Percentiles rank a stretch among this genome's conserved stretches.
Evolutionary conservation across 2,329 filamentous ascomycete genomes (phyloP).

Genomic region (Aspergillus versicolor): DNA sequence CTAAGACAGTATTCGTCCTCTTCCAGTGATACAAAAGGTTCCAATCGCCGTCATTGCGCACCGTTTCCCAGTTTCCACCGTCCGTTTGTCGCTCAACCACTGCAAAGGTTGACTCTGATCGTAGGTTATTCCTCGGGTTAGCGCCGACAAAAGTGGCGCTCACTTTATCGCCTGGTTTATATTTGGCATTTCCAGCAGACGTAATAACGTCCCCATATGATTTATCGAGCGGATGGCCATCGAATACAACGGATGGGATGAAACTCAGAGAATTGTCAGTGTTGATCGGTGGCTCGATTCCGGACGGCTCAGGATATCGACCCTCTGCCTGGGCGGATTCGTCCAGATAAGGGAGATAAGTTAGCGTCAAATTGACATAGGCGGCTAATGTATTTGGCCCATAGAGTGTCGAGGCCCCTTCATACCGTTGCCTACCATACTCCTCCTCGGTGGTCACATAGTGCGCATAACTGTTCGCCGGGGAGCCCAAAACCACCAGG

Average conservation of each 20-base stretch:
- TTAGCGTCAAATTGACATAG: conserved; percentile 82
- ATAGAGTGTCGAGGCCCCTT: conserved; percentile 90
- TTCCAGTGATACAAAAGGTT: conserved; percentile 78
- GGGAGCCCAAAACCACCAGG: conserved; percentile 80
- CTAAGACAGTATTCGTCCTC: conserved; percentile 66
- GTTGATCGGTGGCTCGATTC: conserved; percentile 74
- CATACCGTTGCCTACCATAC: conserved; percentile 82
- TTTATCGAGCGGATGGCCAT: conserved; percentile 64
- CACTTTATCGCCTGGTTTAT: conserved; percentile 61
- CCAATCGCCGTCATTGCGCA: conserved; percentile 80
- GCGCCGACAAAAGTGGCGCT: conserved; percentile 75
- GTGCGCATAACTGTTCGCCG: conserved; percentile 87
- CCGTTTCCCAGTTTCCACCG: conserved; percentile 59
- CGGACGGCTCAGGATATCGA: conserved; percentile 48
- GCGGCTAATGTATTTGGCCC: conserved; percentile 79
- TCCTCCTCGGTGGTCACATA: conserved; percentile 79
- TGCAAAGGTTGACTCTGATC: conserved; percentile 73
- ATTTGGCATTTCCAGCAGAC: conserved; percentile 52
- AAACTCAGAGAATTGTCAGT: conserved; percentile 73
- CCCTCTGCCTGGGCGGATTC: conserved; percentile 41
- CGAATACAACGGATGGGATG: conserved; percentile 75
- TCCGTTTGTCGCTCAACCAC: conserved; percentile 65
- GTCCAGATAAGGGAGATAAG: conserved; percentile 66
- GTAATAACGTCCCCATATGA: conserved; percentile 67
- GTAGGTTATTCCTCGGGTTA: conserved; percentile 85